Base-by-base conservation (phyloP, 192 early-diverging fungal genomes). In the Coemansia erecta region DNA sequence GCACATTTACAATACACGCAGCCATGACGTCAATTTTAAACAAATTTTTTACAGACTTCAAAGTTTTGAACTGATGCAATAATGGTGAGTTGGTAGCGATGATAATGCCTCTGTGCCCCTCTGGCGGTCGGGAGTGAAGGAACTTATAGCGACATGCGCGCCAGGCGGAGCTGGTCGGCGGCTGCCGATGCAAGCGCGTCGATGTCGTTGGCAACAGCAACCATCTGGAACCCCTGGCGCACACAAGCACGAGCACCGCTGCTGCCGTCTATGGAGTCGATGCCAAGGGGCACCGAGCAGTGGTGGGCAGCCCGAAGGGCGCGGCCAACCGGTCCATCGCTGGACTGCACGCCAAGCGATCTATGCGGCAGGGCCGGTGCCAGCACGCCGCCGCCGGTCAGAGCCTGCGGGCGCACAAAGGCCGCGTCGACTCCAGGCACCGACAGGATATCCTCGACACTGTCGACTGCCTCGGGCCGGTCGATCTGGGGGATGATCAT, bases 401-500 rank as follows among this genome's bases (percentile, higher is more conserved):
- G 35, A 41, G 23, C 46, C 24, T 33, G 41, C 54, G 51, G 41
- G 21, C 42, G 47, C 41, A 79, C 64, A 62, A 79, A 61, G 8
- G 71, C 76, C 4, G 76, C 76, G 24, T 73, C 76, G 10, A 73
- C 56, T 8, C 76, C 76, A 8, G 66, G 70, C 42, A 63, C 63
- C n/a, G 66, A 55, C 66, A 79, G 46, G 18, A 79, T 59, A 8
- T 68, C 66, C 14, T 79, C 66, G 31, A 73, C 39, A 40, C 45
- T 45, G 12, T 18, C 60, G 6, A 56, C 61, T 1, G 66, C 71
- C 13, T 68, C 66, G 12, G 51, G 51, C 41, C 46, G 12, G 18
- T 73, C 77, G 17, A 80, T 73, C 54, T 80, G 71, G 19, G 77
- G 71, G 24, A 73, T 70, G 13, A 73, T 49, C 28, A 73, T 45